These are phyloP conservation scores for Magnolia sinica DNA, from an alignment of 164 flowering plant genomes.

Conservation along the genomic window DNA sequence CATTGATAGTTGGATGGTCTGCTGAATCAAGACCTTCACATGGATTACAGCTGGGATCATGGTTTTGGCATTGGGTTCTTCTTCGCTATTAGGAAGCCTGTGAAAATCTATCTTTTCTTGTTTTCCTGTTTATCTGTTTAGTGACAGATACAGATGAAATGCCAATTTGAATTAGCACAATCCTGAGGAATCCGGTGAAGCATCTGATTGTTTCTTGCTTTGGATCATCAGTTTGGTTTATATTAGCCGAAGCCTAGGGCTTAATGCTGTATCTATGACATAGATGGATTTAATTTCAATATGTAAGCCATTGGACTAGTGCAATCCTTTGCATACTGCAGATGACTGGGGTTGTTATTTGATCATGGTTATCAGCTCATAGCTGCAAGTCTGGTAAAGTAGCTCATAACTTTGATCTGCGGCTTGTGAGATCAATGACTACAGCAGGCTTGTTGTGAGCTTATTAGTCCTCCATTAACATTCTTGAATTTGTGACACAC, in stretches of 20 bases:
- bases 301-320: slow-evolving; percentile 11
- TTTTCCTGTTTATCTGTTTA: slow-evolving; percentile 4
- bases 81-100: slow-evolving; percentile 7
- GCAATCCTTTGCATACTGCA: slow-evolving; percentile 6
- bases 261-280: slow-evolving; percentile 2
- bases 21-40: slow-evolving; percentile 11
- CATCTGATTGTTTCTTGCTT: slow-evolving; percentile 15
- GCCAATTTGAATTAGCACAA: not conserved
- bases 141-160: not conserved
- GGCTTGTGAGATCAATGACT: slow-evolving; percentile 18
- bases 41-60: slow-evolving; percentile 3
- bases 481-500: slow-evolving; percentile 20
- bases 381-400: slow-evolving; percentile 9
- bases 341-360: not conserved
- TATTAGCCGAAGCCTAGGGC: slow-evolving; percentile 3
- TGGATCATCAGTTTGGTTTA: slow-evolving; percentile 14
- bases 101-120: not conserved
- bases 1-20: not conserved
- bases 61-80: slow-evolving; percentile 6
- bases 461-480: slow-evolving; percentile 17
- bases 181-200: not conserved
- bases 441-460: slow-evolving; percentile 23
- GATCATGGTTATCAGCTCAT: not conserved
- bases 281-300: slow-evolving; percentile 7
- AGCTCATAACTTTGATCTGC: slow-evolving; percentile 1